Evolutionary conservation across 495 filamentous ascomycete genomes (phyloP), one percentile per base, ranked within the genome.

Genomic region (Talaromyces stipitatus): DNA sequence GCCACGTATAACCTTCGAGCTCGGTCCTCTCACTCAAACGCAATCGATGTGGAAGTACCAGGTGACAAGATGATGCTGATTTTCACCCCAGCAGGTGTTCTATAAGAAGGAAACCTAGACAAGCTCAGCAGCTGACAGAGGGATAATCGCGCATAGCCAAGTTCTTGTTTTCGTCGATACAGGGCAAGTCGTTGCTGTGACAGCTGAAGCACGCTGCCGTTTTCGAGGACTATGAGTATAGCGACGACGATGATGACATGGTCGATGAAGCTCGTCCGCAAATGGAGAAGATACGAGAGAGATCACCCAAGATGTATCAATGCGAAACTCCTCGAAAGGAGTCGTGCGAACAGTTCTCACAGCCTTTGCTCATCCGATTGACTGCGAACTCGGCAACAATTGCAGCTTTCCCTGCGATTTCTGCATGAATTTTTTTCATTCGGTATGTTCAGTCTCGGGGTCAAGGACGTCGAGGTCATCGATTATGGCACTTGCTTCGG

Each of bases 351-450:
- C 38, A 10, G 71, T 74, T 47, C 52, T 26, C 4, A 78, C 74
- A 4, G 64, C 61, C 9, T 65, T 72, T 54, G 62, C 68, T 10
- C 72, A 78, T 51, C 74, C 74, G 0, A 66, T 78, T 24, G 41
- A 53, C 27, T 77, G 73, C 64, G 57, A 63, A 16, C 58, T 62
- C 2, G 51, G 58, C 10, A 45, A 60, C 8, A 62, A 65, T 29
- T 60, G 58, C 43, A 48, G 51, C 0, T 28, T 56, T 5, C 63
- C 68, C 0, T 78, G 74, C 54, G 59, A 73, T 55, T 79, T 69
- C 66, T 79, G 75, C 56, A 56, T 57, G 23, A 60, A 65, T 20
- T 51, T 65, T n/a, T n/a, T 27, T 26, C 59, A 7, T 72, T 70
- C 28, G 69, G 73, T 3, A 59, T 79, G 7, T 55, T 76, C 2